Evolutionary conservation across 2,329 filamentous ascomycete species (phyloP), one percentile per base, ranked within the genome.

Genomic region (Aspergillus sp.): DNA sequence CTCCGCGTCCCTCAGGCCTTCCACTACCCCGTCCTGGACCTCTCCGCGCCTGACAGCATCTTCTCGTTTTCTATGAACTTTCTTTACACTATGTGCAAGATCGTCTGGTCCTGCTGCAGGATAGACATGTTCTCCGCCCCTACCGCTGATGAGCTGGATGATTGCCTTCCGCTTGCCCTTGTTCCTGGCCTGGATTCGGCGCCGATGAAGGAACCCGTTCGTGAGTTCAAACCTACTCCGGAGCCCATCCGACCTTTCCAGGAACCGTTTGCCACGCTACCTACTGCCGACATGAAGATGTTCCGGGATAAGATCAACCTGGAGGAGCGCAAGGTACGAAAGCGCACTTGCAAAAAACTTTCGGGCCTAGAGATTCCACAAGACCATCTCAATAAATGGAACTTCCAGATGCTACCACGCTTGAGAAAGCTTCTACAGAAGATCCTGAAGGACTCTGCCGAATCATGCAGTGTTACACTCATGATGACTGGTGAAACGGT

Each of bases 391-490:
- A 80, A 84, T 47, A 78, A 85, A 50, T 89, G 86, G 85, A 84
- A 88, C 62, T 79, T 79, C 19, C 79, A 79, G 8, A 80, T 86
- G 70, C 82, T 86, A 63, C 83, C 84, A 8, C 82, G 82, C 41
- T 72, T 89, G 13, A 82, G 85, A 61, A 82, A 83, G 21, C 79
- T 88, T 21, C 77, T 87, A 11, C 82, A 86, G 66, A 84, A 83
- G 62, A 82, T 84, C 6, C 73, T 88, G 15, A 83, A 81, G 62
- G 83, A 86, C 42, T 85, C 84, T 0, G 76, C 81, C 1, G 86
- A 88, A 70, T 86, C 85, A 2, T 83, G 85, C 65, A 85, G 83
- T 58, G 86, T 86, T 39, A 82, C 82, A 57, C 80, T 88, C 10
- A 82, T 86, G 62, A 84, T 85, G 68, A 83, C 86, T 54, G 86